Base-by-base conservation (phyloP, 2,329 filamentous ascomycete genomes). In the Fusarium tanahbumbuense region DNA sequence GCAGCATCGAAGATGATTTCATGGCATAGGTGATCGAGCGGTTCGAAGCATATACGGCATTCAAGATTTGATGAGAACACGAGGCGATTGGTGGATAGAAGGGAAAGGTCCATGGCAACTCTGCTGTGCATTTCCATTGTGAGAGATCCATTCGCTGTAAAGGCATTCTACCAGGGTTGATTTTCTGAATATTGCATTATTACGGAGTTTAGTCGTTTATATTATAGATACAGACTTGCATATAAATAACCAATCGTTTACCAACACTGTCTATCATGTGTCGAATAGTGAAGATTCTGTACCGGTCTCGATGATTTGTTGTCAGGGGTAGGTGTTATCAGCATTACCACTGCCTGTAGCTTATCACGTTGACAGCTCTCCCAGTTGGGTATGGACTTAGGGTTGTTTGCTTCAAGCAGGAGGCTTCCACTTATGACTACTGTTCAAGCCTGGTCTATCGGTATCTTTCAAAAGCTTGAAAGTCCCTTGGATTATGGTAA, bases 1-100 rank as follows among this genome's bases (percentile, higher is more conserved):
- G 73, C 9, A 81, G 76, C 54, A 75, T 83, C 18, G 82, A 83
- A 62, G 83, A 85, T 44, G 79, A 83, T 62, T 84, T 84, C 20
- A 84, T 84, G 82, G 81, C 78, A 41, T 83, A 68, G 28, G 34
- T 25, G 42, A 5, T 12, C n/a, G 18, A 18, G 16, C 10, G 6
- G 22, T 16, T 18, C 18, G 22, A 22, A 6, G 20, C 6, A 22
- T 20, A 27, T 20, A 16, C 11, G 37, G 10, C 7, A 53, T 22
- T 12, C 12, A 28, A 22, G 8, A 12, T 30, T 32, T n/a, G 20
- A 48, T 37, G n/a, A 22, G 11, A 28, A 40, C 40, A 47, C 15
- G 15, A 23, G 44, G 37, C 23, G 32, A 48, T 25, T 46, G 11
- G 8, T 5, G 22, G 28, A 34, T 28, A 18, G 25, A 25, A 52